phyloP scores from a whole-genome alignment of 2,329 filamentous ascomycete genomes.

The Neonectria coccinea region DNA sequence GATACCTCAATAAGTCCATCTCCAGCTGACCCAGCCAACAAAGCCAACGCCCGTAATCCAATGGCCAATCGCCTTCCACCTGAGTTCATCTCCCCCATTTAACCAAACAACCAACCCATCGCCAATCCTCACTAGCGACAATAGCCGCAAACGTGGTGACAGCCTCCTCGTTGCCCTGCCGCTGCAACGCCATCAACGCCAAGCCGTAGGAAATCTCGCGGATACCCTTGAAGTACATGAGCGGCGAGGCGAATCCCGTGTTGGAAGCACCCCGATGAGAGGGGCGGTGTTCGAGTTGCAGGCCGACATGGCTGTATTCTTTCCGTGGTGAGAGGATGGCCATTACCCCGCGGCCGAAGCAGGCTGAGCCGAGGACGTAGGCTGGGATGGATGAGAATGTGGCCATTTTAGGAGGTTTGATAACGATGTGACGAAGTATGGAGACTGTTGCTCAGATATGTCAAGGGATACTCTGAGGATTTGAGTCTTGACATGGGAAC shows the following conservation, averaged over 20 bases:
- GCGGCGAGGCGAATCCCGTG: constrained; percentile 41
- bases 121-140: constrained; percentile 47
- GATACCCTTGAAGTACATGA: constrained; percentile 52
- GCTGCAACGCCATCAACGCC: constrained; percentile 45
- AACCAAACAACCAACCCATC: constrained; percentile 51
- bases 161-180: constrained; percentile 45
- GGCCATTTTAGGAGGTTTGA: constrained; percentile 29
- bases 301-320: constrained; percentile 43
- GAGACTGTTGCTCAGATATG: not conserved
- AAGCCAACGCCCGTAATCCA: constrained; percentile 44
- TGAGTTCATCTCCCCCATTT: constrained; percentile 42
- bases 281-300: constrained; percentile 35
- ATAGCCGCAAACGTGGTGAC: constrained; percentile 47
- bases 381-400: constrained; percentile 41
- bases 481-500: not conserved
- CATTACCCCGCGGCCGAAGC: constrained; percentile 43
- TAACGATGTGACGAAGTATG: not conserved
- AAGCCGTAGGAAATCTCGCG: constrained; percentile 51
- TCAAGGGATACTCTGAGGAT: not conserved
- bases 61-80: constrained; percentile 42
- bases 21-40: constrained; percentile 44
- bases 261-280: not conserved
- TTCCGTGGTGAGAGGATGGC: constrained; percentile 38
- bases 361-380: constrained; percentile 41
- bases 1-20: constrained; percentile 21